Conservation (phyloP, 768 basidiomycete species). For the Russula compacta region DNA sequence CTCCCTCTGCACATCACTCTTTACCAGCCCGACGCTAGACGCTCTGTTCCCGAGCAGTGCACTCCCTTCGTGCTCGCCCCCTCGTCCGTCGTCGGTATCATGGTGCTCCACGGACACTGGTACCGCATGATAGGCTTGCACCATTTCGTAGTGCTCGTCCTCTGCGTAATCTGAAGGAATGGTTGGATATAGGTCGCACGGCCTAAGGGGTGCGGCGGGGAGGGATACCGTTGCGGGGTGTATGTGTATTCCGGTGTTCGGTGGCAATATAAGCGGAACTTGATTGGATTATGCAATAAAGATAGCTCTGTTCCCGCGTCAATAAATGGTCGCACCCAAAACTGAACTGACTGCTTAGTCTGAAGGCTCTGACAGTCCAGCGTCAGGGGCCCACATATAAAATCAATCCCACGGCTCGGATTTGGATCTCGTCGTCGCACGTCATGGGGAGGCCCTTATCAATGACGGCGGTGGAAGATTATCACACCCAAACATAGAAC, state of each 20-base stretch:
- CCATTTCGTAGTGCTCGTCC: conserved; percentile 46
- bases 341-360: no score
- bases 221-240: background rate
- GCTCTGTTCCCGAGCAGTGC: conserved; percentile 45
- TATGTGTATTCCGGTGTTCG: background rate
- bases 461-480: no score
- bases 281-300: no score
- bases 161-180: conserved; percentile 13
- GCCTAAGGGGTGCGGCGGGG: background rate
- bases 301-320: no score
- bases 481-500: no score
- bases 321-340: no score
- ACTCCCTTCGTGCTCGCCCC: conserved; percentile 41
- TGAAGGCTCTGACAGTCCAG: no score
- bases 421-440: background rate
- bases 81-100: conserved; percentile 25
- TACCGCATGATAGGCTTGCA: conserved; percentile 58
- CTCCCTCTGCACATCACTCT: conserved; percentile 31
- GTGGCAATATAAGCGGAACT: background rate
- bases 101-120: conserved; percentile 26
- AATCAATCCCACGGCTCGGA: no score
- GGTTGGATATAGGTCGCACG: background rate
- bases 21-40: conserved; percentile 22
- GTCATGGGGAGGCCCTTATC: background rate
- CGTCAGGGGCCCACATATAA: no score